Evolutionary conservation across 139 green algal genomes (phyloP), one percentile per base, ranked within the genome.

Genomic region (Choricystis sp.): DNA sequence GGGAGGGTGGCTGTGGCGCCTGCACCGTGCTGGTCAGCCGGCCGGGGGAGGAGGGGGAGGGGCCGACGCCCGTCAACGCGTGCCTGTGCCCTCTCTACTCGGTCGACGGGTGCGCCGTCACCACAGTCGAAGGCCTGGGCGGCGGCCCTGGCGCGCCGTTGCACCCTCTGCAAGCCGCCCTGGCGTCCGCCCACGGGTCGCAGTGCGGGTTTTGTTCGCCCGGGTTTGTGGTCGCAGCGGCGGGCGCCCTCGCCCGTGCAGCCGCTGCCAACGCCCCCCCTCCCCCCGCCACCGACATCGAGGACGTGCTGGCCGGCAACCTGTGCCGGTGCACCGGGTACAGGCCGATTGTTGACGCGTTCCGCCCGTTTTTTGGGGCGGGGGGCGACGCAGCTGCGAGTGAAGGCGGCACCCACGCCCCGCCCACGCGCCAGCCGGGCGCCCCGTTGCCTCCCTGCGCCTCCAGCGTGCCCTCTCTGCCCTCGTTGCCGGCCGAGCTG

Each of bases 141-240:
- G 95, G 81, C 66, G 49, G 65, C 5, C 74, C 82, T 0, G 70
- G 80, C 3, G 91, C 90, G 0, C 40, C n/a, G n/a, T 71, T 97
- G 67, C 91, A 98, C 73, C 92, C 91, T 0, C 77, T 97, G 3
- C 91, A 98, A 66, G 78, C 87, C 60, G 72, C 74, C 0, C 78
- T 98, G 27, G 83, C 90, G 26, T 77, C 84, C 29, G 75, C 86
- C 23, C 92, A 98, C 73, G 91, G 92, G 60, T 91, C 79, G 1
- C 91, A 98, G 77, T 98, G 91, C 71, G 91, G 92, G 26, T 98
- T 98, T 77, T 98, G 91, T 83, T 97, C 91, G 1, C 92, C 91
- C 21, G 91, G 91, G 24, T 98, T 98, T 74, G 90, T 98, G 1
- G 97, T 98, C 92, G 83, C 67, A 67, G 97, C 97, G 91, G 96